Evolutionary conservation across 495 filamentous ascomycete species (phyloP).

Genomic region (Hypoxylon trugodes): DNA sequence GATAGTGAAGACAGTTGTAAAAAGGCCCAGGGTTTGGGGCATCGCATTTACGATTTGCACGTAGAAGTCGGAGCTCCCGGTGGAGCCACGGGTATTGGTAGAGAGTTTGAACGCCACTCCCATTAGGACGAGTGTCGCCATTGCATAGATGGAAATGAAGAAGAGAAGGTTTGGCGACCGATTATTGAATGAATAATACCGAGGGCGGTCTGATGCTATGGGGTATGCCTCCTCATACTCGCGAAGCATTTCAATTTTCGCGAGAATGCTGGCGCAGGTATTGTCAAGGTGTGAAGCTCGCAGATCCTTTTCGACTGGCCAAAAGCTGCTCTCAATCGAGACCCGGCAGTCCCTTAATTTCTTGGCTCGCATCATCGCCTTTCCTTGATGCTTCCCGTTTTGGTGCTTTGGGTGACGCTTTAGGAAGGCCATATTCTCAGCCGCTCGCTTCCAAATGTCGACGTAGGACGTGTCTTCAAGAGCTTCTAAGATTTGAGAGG

Average conservation of each 20-base stretch:
- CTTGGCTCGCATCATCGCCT: constrained; percentile 7
- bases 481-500: constrained; percentile 3
- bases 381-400: constrained; percentile 3
- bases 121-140: not conserved
- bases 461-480: constrained; percentile 17
- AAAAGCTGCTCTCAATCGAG: not conserved
- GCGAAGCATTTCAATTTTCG: constrained; percentile 15
- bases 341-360: constrained; percentile 7
- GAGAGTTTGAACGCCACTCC: constrained; percentile 9
- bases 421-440: constrained; percentile 26
- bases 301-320: constrained; percentile 9
- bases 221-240: constrained; percentile 32
- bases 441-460: constrained; percentile 20
- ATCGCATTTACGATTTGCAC: not conserved
- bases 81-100: not conserved
- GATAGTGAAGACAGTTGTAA: not conserved
- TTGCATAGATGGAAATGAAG: not conserved
- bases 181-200: not conserved
- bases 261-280: constrained; percentile 3
- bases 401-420: constrained; percentile 3
- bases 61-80: constrained; percentile 18
- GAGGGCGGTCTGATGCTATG: not conserved
- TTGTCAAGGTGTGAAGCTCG: not conserved
- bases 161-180: constrained; percentile 2
- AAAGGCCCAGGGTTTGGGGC: not conserved